A percentile compares a stretch with the other conserved stretches of the same genome.
Evolutionary conservation across 345 rosid species (phyloP).

Genomic region (Arabis alpina): DNA sequence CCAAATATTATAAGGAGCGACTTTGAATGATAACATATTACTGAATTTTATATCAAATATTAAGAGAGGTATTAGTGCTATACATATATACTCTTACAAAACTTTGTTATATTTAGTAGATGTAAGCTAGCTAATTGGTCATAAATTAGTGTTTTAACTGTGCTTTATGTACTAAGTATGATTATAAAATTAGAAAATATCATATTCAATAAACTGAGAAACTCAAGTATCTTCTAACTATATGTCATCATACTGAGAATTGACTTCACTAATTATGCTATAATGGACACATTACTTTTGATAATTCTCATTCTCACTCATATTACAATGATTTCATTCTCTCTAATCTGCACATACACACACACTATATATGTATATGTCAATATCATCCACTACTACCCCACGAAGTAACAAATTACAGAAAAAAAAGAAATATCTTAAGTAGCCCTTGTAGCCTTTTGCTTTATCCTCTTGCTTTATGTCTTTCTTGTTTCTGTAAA

Average conservation of each 20-base stretch:
- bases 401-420: conserved; percentile 19
- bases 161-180: not conserved
- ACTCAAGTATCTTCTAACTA: not conserved
- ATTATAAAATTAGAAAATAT: not conserved
- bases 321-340: not conserved
- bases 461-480: conserved; percentile 39
- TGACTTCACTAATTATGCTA: conserved; percentile 25
- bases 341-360: not conserved
- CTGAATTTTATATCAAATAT: not conserved
- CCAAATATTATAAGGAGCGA: conserved; percentile 17
- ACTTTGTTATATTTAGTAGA: not conserved
- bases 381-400: conserved; percentile 15
- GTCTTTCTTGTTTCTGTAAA: conserved; percentile 44
- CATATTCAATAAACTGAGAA: not conserved
- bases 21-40: conserved; percentile 18
- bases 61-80: not conserved
- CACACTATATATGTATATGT: not conserved
- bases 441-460: conserved; percentile 34
- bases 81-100: too few species aligned
- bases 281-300: conserved; percentile 9
- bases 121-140: not conserved
- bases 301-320: conserved; percentile 10
- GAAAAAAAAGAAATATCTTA: conserved; percentile 15
- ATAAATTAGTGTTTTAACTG: not conserved
- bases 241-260: conserved; percentile 17